Evolutionary conservation across 306 rosid genomes (phyloP), one percentile per base, ranked within the genome.

Genomic region (Gastrolobium villosum): DNA sequence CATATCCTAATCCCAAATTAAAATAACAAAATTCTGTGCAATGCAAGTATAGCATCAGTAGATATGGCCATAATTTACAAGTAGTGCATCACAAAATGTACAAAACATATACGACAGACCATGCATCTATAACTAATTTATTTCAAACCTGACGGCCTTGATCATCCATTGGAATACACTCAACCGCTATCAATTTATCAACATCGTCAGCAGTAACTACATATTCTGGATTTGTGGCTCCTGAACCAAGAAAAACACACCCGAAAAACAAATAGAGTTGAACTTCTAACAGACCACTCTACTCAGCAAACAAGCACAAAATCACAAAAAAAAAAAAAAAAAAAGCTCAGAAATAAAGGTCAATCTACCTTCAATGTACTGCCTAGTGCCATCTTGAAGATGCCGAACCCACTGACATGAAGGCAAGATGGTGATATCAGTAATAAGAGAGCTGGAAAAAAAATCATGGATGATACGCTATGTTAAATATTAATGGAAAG

Each of bases 141-240:
- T 59, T 66, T 76, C 85, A 83, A 82, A 95, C 99, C 99, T 95
- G 99, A 59, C 56, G 90, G 87, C 98, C 99, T 79, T 85, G 80
- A 37, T 92, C 99, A 79, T 95, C 93, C 96, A 95, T 95, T 52
- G 99, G 99, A 84, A 95, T 95, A 86, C 99, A 95, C 86, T 95
- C 99, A 57, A 95, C 98, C 40, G 98, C 96, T 50, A 95, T 88
- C 85, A 88, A 75, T 82, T 90, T 95, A 85, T 92, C 99, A 79
- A 92, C 95, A 75, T 95, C 99, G 64, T 95, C 98, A 53, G 97
- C 99, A 43, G 94, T 88, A 80, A 95, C 98, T 74, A 81, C 81
- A 81, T 95, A 95, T 78, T 95, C 99, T 6, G 99, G 98, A 87
- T 95, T 95, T 69, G 99, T 92, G 79, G 98, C 99, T 83, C 99